Base-by-base conservation (phyloP, 208 protist species). In the Borovskyia barvae region DNA sequence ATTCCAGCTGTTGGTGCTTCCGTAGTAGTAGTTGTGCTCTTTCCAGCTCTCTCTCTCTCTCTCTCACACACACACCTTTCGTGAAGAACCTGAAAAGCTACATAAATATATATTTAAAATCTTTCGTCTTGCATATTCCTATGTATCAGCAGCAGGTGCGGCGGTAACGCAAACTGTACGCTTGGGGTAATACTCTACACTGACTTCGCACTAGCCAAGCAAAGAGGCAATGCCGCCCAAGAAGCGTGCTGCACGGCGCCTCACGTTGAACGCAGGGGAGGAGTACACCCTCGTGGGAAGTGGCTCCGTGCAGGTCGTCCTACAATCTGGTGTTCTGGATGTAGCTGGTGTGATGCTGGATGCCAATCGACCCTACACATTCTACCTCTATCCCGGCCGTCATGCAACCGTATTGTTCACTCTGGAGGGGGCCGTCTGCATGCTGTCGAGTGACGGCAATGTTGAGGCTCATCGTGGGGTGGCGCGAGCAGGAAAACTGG, bases 261-360 rank as follows among this genome's bases (percentile, higher is more conserved):
- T 93, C 26, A 75, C 72, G 7, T 74, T 93, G 42, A 82, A 77
- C 47, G 83, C 87, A 1, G 87, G 84, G 12, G 79, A 92, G 78
- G 84, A 94, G 73, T 87, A 79, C 48, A 80, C 77, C 7, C 52
- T 94, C 15, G 58, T 48, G 11, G 77, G 84, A 20, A 77, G 29
- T 49, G 76, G 82, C 19, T 35, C 45, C 2, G 66, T 94, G 20
- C 29, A 67, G 8, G 43, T 94, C 22, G 57, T 64, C 19, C 75
- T 94, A 26, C 59, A 67, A 11, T 77, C 75, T 5, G 87, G 87
- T n/a, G 82, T 90, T 5, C 61, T 94, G 2, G 76, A 90, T 17
- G 64, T 94, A 2, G 81, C 79, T 6, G 87, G 87, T 19, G 76
- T 81, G 22, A 69, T 79, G 58, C 65, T 94, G 9, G 75, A 82